A percentile compares a stretch with the other conserved stretches of the same genome.
These are phyloP conservation scores for Lotmaria passim DNA, from an alignment of 208 protist species.

Conservation along the genomic window DNA sequence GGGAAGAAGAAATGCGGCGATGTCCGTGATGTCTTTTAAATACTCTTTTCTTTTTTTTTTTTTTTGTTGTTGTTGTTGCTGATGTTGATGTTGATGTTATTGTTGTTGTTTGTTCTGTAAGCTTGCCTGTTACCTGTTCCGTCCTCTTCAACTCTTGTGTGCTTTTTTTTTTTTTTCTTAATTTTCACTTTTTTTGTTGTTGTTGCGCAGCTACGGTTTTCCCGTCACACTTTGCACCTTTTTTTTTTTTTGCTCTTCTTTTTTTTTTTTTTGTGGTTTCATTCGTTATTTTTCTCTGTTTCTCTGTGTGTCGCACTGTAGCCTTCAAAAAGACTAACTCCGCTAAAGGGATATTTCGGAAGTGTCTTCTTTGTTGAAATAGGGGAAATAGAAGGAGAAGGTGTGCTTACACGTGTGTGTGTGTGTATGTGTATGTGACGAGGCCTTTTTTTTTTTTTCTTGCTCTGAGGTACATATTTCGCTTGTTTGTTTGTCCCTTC, in stretches of 20 bases:
- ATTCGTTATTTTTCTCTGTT: background rate
- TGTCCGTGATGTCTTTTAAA: too few species aligned
- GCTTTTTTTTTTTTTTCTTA: background rate
- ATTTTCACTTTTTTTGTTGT: background rate
- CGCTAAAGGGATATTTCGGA: background rate
- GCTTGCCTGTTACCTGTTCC: too few species aligned
- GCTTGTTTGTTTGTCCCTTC: background rate
- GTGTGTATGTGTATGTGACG: too few species aligned
- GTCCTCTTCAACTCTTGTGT: too few species aligned
- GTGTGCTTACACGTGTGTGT: too few species aligned
- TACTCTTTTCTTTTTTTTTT: too few species aligned
- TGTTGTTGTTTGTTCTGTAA: too few species aligned
- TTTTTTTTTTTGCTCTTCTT: slow-evolving; percentile 10
- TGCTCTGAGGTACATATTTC: background rate
- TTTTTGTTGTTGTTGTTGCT: too few species aligned
- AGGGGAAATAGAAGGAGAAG: too few species aligned
- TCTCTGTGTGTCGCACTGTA: background rate
- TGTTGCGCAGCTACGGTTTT: background rate
- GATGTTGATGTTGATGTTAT: too few species aligned
- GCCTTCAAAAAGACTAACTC: background rate
- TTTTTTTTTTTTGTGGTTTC: slow-evolving; percentile 1
- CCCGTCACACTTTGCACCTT: background rate
- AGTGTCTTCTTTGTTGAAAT: background rate
- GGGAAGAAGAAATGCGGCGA: too few species aligned
- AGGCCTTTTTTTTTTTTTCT: background rate